A percentile compares a stretch with the other conserved stretches of the same genome.
Conservation (phyloP, 2,329 filamentous ascomycete genomes). For the Ceratocystis huliohia region DNA sequence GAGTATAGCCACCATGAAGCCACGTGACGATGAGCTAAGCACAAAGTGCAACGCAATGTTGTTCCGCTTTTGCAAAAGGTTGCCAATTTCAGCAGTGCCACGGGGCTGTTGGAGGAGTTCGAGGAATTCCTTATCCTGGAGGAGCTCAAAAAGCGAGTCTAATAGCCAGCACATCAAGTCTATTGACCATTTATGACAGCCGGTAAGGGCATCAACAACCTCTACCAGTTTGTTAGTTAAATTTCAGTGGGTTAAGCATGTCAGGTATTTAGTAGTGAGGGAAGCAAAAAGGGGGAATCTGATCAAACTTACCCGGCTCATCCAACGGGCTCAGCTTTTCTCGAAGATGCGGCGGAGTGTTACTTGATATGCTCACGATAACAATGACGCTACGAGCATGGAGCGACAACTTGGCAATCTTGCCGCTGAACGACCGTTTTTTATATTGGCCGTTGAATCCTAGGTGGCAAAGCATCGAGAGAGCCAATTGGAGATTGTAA, state of each 20-base stretch:
- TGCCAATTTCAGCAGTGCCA: conserved; percentile 30
- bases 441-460: conserved; percentile 55
- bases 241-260: neutral
- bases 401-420: conserved; percentile 61
- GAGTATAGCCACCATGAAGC: conserved; percentile 57
- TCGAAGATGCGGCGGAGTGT: conserved; percentile 40
- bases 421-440: conserved; percentile 53
- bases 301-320: conserved; percentile 36
- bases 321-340: conserved; percentile 48
- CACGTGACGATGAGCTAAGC: conserved; percentile 60
- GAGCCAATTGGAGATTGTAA: conserved; percentile 55
- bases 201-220: conserved; percentile 57
- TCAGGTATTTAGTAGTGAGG: no score
- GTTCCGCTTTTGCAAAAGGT: conserved; percentile 41
- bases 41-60: conserved; percentile 50
- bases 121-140: conserved; percentile 40
- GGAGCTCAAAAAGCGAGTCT: conserved; percentile 46
- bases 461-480: conserved; percentile 68
- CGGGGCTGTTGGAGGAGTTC: conserved; percentile 37
- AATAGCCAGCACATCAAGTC: conserved; percentile 54
- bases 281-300: neutral
- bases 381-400: conserved; percentile 61
- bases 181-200: conserved; percentile 66
- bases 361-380: conserved; percentile 51
- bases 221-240: conserved; percentile 34